These are phyloP conservation scores for Sugiyamaella smithiae DNA, from an alignment of 805 yeast species.

Conservation along the genomic window DNA sequence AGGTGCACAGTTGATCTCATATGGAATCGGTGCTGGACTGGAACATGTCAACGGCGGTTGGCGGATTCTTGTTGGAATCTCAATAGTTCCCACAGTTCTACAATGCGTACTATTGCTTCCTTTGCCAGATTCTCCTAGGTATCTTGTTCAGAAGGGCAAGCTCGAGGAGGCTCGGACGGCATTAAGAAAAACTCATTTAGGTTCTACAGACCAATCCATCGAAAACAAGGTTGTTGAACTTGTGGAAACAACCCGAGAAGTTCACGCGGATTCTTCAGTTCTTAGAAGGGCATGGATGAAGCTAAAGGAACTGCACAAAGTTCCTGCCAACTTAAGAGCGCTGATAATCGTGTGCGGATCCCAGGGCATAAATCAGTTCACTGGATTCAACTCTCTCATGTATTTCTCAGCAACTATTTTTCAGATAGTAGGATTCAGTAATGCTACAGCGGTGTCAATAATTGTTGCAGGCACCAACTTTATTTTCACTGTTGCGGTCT, in stretches of 20 bases:
- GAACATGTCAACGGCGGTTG: slow-evolving; percentile 75
- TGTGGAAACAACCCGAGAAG: slow-evolving; percentile 32
- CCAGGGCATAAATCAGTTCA: slow-evolving; percentile 94
- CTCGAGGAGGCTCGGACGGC: slow-evolving; percentile 65
- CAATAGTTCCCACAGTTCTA: slow-evolving; percentile 80
- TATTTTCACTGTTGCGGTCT: slow-evolving; percentile 78
- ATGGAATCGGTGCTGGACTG: slow-evolving; percentile 80
- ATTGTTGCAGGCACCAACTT: slow-evolving; percentile 93
- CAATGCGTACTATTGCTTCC: slow-evolving; percentile 78
- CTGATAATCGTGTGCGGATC: slow-evolving; percentile 84
- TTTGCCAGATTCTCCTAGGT: slow-evolving; percentile 95
- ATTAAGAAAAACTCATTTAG: slow-evolving; percentile 56
- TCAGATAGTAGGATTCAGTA: slow-evolving; percentile 79
- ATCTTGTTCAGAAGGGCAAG: slow-evolving; percentile 67
- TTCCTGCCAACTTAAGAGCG: slow-evolving; percentile 73
- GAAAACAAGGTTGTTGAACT: slow-evolving; percentile 67
- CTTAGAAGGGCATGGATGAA: slow-evolving; percentile 13
- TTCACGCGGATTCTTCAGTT: slow-evolving; percentile 18
- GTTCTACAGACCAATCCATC: slow-evolving; percentile 62
- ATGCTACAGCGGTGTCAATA: slow-evolving; percentile 89
- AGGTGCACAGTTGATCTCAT: slow-evolving; percentile 92
- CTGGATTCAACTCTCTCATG: slow-evolving; percentile 95
- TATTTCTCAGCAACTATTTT: slow-evolving; percentile 91
- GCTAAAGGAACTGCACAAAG: slow-evolving; percentile 33
- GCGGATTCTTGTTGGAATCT: slow-evolving; percentile 87